Conservation (phyloP, 345 rosid species). For the Adansonia digitata region DNA sequence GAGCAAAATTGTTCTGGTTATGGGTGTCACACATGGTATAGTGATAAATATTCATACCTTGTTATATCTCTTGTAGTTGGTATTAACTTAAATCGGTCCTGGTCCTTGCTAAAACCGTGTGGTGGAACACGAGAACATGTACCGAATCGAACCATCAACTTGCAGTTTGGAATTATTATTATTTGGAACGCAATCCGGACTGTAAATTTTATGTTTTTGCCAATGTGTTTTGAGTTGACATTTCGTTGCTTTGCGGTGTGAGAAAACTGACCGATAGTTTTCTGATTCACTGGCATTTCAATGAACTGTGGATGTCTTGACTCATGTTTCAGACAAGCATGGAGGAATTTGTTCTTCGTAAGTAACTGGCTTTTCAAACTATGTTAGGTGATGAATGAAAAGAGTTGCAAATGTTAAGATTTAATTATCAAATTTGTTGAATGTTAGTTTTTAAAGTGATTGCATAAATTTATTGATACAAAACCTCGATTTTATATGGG, state of each 20-base stretch:
- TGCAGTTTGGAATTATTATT: not conserved
- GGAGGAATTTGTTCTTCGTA: no score
- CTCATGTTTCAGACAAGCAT: no score
- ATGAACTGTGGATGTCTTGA: not conserved
- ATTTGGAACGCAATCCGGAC: not conserved
- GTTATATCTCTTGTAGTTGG: conserved; percentile 2
- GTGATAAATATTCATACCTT: conserved; percentile 9
- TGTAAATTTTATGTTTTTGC: not conserved
- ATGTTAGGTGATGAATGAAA: no score
- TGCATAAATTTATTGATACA: no score
- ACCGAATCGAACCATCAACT: not conserved
- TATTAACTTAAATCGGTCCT: not conserved
- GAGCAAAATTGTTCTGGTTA: conserved; percentile 16
- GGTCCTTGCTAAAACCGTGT: not conserved
- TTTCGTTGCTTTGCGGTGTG: not conserved
- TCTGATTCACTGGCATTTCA: not conserved
- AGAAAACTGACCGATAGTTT: not conserved
- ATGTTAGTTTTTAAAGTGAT: no score
- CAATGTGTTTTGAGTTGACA: not conserved
- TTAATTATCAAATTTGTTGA: no score
- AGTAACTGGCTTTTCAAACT: not conserved
- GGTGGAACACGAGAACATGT: conserved; percentile 7
- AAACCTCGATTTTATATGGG: no score
- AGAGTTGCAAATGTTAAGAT: no score
- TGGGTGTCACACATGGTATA: conserved; percentile 14